Evolutionary conservation across 2,329 filamentous ascomycete species (phyloP).

Genomic region (Aspergillus eucalypticola): DNA sequence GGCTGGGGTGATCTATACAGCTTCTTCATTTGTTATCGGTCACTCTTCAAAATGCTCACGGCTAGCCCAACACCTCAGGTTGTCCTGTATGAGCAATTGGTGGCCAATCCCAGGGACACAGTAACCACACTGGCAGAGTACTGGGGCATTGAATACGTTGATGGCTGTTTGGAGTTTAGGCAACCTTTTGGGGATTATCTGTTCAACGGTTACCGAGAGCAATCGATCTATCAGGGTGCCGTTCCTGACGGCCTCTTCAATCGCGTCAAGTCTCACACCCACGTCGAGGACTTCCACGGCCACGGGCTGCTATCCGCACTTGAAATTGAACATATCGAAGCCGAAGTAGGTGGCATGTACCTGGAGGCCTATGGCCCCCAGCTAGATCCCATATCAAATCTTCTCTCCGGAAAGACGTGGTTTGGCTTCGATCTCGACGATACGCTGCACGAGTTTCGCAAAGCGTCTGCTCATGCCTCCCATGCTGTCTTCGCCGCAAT

Average conservation of each 20-base stretch:
- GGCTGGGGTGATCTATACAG: background rate
- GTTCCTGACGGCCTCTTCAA: background rate
- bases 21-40: background rate
- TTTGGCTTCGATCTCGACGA: conserved; percentile 54
- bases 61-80: background rate
- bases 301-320: background rate
- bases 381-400: background rate
- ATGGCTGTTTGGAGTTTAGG: background rate
- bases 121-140: background rate
- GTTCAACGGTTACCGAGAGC: background rate
- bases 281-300: background rate
- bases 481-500: conserved; percentile 35
- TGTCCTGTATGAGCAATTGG: background rate
- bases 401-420: conserved; percentile 33
- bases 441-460: conserved; percentile 51
- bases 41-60: background rate
- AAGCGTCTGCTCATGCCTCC: conserved; percentile 41
- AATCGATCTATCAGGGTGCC: background rate
- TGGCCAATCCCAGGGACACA: background rate
- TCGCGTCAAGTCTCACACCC: background rate
- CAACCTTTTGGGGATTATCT: background rate
- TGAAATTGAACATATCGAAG: background rate
- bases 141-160: background rate
- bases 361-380: background rate
- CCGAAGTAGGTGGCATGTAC: background rate